Base-by-base conservation (phyloP, 495 filamentous ascomycete genomes). In the Podospora appendiculata region DNA sequence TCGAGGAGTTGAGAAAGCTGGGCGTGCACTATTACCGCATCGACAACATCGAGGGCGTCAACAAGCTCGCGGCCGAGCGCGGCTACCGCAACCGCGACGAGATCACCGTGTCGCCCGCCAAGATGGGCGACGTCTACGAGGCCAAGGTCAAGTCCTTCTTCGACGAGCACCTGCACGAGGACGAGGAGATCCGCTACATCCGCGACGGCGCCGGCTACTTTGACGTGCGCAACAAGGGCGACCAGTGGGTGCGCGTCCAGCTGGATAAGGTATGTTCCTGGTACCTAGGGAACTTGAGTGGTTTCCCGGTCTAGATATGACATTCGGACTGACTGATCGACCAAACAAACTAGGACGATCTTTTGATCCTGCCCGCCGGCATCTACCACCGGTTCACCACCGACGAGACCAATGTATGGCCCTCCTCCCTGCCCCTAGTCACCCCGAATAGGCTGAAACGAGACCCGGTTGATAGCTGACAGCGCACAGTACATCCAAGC, bases 121-220 rank as follows among this genome's bases (percentile, higher is more conserved):
- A 81, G 51, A 90, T 97, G 89, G 91, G 92, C 48, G 85, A 78
- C 41, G 69, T 79, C 32, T 92, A 91, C 71, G 93, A 98, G 71
- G 79, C 83, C 54, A 96, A 97, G 64, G 88, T 98, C 54, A 89
- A 87, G 72, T 81, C 65, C 53, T 98, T 98, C 75, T 97, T 97
- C 74, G 66, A 85, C 42, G 93, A 98, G 77, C 93, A 98, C 69
- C 70, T 97, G 59, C 93, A 98, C 59, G 93, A 98, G 73, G 94
- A 97, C 63, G 93, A 98, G 76, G 93, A 98, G 81, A 98, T 98
- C 53, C 79, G 93, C n/a, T 98, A 96, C 62, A 88, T 98, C 59
- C 74, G 90, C 32, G 93, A 89, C 55, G 93, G 93, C 1, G 73
- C 80, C 47, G 93, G 93, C 1, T 98, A 87, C 71, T 98, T 98